Conservation (phyloP, 2,329 filamentous ascomycete species). For the Coniochaeta sp. region DNA sequence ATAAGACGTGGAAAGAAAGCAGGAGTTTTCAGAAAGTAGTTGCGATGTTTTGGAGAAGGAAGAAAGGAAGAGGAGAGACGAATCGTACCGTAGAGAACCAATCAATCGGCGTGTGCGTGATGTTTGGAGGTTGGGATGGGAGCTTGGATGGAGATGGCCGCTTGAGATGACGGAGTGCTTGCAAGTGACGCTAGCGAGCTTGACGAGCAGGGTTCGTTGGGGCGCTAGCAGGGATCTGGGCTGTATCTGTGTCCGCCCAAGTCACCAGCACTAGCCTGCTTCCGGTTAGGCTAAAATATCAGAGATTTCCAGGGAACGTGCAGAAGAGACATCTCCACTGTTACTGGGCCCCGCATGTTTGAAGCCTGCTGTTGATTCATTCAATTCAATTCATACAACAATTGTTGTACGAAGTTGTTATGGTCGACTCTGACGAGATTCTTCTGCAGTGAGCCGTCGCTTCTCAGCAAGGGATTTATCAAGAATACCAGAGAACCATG, state of each 20-base stretch:
- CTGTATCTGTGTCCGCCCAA: not conserved
- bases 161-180: not conserved
- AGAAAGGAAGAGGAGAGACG: not conserved
- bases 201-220: not conserved
- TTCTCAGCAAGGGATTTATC: not conserved
- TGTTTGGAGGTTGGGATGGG: constrained; percentile 1
- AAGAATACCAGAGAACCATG: not conserved
- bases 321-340: constrained; percentile 1
- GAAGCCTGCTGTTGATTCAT: too few relatives aligned
- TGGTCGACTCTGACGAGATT: not conserved
- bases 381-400: too few relatives aligned
- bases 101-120: not conserved
- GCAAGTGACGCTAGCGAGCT: not conserved
- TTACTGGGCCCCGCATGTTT: not conserved
- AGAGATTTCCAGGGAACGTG: constrained; percentile 2
- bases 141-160: too few relatives aligned
- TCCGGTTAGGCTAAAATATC: not conserved
- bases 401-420: too few relatives aligned
- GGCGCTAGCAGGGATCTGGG: not conserved
- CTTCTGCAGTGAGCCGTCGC: not conserved
- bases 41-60: not conserved
- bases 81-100: not conserved
- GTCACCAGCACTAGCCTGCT: not conserved
- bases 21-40: too few relatives aligned
- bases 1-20: not conserved